A percentile compares a stretch with the other conserved stretches of the same genome.
Conservation (phyloP, 2,329 filamentous ascomycete genomes). For the Arthrobotrys conoides region DNA sequence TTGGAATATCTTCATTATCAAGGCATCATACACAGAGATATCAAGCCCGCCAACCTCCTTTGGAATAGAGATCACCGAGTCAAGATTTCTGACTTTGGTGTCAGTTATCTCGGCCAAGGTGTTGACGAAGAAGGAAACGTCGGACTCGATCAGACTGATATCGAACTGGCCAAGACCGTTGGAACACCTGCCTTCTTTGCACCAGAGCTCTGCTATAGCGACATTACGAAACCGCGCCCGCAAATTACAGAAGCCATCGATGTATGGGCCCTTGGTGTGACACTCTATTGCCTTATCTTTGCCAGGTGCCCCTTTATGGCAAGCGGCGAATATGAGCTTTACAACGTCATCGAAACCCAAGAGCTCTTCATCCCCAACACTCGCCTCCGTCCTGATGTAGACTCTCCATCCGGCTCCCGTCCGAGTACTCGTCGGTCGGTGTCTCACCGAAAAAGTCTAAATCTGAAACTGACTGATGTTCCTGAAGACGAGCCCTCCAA, state of each 20-base stretch:
- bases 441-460: conserved; percentile 66
- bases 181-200: conserved; percentile 98
- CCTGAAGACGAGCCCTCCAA: conserved; percentile 62
- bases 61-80: conserved; percentile 87
- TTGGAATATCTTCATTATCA: conserved; percentile 93
- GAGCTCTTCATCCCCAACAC: conserved; percentile 89
- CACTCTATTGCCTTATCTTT: conserved; percentile 93
- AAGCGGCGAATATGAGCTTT: conserved; percentile 91
- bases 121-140: conserved; percentile 82
- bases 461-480: conserved; percentile 56
- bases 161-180: conserved; percentile 97
- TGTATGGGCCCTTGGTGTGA: conserved; percentile 96
- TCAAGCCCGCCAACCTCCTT: conserved; percentile 90
- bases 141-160: conserved; percentile 85
- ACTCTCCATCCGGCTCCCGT: conserved; percentile 50
- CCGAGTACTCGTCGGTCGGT: conserved; percentile 68
- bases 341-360: conserved; percentile 89
- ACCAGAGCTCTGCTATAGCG: conserved; percentile 93
- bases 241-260: conserved; percentile 94
- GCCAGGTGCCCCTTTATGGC: conserved; percentile 94
- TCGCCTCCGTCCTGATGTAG: conserved; percentile 77
- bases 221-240: conserved; percentile 71
- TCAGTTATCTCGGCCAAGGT: conserved; percentile 94
- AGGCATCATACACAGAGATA: conserved; percentile 86
- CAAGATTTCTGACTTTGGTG: conserved; percentile 99